phyloP scores from a whole-genome alignment of 306 rosid genomes.

The Sechiopsis laciniata region DNA sequence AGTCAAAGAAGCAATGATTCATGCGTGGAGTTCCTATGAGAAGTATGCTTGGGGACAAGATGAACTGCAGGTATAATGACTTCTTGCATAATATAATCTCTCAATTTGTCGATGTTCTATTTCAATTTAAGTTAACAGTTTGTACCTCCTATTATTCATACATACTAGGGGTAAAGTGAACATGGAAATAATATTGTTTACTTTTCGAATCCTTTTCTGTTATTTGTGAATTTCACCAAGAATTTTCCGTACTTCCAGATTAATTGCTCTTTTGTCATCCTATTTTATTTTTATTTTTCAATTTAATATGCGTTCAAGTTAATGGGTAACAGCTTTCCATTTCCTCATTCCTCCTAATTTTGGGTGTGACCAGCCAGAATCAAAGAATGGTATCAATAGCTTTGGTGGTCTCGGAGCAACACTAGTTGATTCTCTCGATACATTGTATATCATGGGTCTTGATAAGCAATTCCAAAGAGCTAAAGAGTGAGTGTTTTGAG shows the following conservation, averaged over 20 bases:
- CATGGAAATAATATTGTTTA: too few relatives aligned
- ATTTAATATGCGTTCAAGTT: constrained; percentile 11
- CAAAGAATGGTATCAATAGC: constrained; percentile 87
- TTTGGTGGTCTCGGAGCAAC: constrained; percentile 99
- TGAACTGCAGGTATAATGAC: constrained; percentile 76
- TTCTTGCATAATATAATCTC: background rate
- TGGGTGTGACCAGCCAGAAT: constrained; percentile 66
- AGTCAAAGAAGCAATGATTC: constrained; percentile 94
- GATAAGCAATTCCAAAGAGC: constrained; percentile 79
- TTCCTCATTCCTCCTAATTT: constrained; percentile 20
- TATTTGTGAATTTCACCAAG: background rate
- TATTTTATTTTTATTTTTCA: constrained; percentile 1
- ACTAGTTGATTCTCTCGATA: constrained; percentile 87
- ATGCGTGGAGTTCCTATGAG: constrained; percentile 94
- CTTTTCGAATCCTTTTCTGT: too few relatives aligned
- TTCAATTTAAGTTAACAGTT: background rate
- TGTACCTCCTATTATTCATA: too few relatives aligned
- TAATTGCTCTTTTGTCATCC: background rate
- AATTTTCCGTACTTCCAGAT: background rate
- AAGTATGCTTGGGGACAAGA: constrained; percentile 98
- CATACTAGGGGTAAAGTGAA: too few relatives aligned
- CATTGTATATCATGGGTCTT: constrained; percentile 93
- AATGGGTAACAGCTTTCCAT: constrained; percentile 27
- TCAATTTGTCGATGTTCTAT: background rate
- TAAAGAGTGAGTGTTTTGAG: constrained; percentile 65